phyloP scores from a whole-genome alignment of 2,329 filamentous ascomycete species.

The Fusarium sp. region DNA sequence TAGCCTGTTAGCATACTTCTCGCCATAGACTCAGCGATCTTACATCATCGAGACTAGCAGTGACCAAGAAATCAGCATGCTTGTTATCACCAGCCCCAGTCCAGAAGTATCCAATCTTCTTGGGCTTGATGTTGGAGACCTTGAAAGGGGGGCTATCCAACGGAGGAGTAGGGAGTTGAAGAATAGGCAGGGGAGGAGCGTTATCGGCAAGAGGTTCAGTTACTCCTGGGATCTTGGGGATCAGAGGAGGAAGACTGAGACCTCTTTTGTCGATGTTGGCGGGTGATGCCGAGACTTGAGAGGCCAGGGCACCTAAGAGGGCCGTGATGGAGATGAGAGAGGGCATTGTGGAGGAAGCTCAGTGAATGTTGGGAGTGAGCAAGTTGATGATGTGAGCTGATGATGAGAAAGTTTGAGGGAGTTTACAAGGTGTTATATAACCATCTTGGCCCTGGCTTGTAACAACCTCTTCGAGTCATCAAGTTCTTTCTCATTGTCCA shows the following conservation, averaged over 20 bases:
- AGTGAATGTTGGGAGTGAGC: slow-evolving; percentile 11
- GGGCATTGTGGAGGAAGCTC: slow-evolving; percentile 17
- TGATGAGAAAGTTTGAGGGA: slow-evolving; percentile 35
- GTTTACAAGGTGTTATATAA: slow-evolving; percentile 33
- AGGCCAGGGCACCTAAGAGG: slow-evolving; percentile 27
- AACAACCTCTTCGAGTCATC: background rate
- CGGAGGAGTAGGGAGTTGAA: slow-evolving; percentile 68
- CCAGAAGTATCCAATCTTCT: slow-evolving; percentile 74
- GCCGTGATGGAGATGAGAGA: slow-evolving; percentile 31
- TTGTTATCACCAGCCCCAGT: slow-evolving; percentile 67
- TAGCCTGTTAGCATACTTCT: slow-evolving; percentile 24
- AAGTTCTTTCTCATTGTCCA: background rate
- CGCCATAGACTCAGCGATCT: background rate
- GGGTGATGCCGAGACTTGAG: slow-evolving; percentile 25
- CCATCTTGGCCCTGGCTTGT: background rate
- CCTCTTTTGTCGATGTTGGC: slow-evolving; percentile 27
- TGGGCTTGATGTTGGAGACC: slow-evolving; percentile 65
- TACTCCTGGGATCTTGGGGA: slow-evolving; percentile 67
- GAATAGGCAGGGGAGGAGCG: slow-evolving; percentile 63
- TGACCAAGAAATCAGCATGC: slow-evolving; percentile 67
- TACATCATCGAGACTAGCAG: slow-evolving; percentile 67
- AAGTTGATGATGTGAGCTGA: slow-evolving; percentile 29
- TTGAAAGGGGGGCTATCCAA: slow-evolving; percentile 63
- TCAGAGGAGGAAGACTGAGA: slow-evolving; percentile 61
- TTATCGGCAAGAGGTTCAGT: slow-evolving; percentile 63